Evolutionary conservation across 1,284 basidiomycete genomes (phyloP).

Genomic region (Apiotrichum mycotoxinovorans): DNA sequence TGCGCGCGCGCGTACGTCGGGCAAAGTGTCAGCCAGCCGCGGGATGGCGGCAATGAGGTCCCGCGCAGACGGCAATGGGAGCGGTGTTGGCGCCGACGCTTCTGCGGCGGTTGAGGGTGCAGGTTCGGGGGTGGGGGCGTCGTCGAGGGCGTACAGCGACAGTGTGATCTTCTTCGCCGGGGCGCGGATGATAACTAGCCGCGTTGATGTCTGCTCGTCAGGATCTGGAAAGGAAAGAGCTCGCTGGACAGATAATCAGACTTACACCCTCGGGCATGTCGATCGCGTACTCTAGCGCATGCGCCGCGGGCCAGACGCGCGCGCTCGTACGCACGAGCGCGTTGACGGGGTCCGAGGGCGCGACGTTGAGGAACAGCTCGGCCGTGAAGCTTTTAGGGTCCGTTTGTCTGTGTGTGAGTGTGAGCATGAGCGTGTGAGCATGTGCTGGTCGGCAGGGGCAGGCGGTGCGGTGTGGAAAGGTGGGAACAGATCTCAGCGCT

Average conservation of each 20-base stretch:
- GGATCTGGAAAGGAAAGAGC: not conserved
- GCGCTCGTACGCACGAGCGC: conserved; percentile 7
- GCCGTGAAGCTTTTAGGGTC: conserved; percentile 4
- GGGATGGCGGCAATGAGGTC: conserved; percentile 4
- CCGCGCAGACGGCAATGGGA: not conserved
- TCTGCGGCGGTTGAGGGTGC: not conserved
- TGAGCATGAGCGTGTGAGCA: not conserved
- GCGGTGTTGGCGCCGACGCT: not conserved
- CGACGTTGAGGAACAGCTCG: conserved; percentile 14
- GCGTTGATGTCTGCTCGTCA: conserved; percentile 9
- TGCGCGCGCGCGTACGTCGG: not conserved
- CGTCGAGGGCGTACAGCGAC: conserved; percentile 8
- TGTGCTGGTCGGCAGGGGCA: no score
- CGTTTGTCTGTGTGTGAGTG: conserved; percentile 7
- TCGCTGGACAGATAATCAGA: not conserved
- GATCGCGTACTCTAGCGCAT: conserved; percentile 9
- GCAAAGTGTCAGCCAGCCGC: not conserved
- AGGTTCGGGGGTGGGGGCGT: not conserved
- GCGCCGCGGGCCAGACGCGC: not conserved
- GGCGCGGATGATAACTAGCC: conserved; percentile 12
- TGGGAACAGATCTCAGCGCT: no score
- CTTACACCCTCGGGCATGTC: conserved; percentile 14
- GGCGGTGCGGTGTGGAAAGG: no score
- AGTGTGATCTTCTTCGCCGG: conserved; percentile 9
- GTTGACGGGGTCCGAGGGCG: conserved; percentile 10